A percentile compares a stretch with the other conserved stretches of the same genome.
Conservation (phyloP, 441 rosid genomes). For the Isatis lusitanica region DNA sequence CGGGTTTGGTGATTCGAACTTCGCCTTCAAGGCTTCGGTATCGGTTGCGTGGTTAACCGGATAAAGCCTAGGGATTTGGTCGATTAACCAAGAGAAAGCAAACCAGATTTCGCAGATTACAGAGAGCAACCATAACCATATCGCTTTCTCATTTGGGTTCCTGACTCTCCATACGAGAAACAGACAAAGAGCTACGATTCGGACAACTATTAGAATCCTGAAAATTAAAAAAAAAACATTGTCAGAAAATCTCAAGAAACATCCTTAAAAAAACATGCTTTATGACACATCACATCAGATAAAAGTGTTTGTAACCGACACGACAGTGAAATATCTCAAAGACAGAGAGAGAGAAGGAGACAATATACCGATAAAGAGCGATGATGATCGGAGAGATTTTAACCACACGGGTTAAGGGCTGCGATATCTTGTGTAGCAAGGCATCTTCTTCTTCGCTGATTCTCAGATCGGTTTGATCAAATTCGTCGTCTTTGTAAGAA, state of each 20-base stretch:
- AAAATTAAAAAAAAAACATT: constrained; percentile 16
- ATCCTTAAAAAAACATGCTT: constrained; percentile 15
- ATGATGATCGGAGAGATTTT: constrained; percentile 33
- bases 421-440: constrained; percentile 58
- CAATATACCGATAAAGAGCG: constrained; percentile 29
- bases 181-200: constrained; percentile 52
- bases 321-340: background rate
- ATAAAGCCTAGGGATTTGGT: constrained; percentile 66
- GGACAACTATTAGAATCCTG: constrained; percentile 55
- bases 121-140: constrained; percentile 74
- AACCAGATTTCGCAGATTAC: constrained; percentile 73
- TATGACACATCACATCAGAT: constrained; percentile 4
- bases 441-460: constrained; percentile 22
- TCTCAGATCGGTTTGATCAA: constrained; percentile 29
- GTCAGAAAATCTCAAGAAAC: background rate
- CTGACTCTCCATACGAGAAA: constrained; percentile 62
- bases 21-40: constrained; percentile 53
- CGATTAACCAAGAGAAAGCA: constrained; percentile 79
- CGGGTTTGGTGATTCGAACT: constrained; percentile 49
- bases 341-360: background rate
- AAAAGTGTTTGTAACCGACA: constrained; percentile 29
- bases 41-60: constrained; percentile 56
- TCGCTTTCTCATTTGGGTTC: constrained; percentile 59
- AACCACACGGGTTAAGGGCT: constrained; percentile 52
- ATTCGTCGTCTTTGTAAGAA: constrained; percentile 36